phyloP scores from a whole-genome alignment of 179 eudicot genomes.

The Gypsophila paniculata region DNA sequence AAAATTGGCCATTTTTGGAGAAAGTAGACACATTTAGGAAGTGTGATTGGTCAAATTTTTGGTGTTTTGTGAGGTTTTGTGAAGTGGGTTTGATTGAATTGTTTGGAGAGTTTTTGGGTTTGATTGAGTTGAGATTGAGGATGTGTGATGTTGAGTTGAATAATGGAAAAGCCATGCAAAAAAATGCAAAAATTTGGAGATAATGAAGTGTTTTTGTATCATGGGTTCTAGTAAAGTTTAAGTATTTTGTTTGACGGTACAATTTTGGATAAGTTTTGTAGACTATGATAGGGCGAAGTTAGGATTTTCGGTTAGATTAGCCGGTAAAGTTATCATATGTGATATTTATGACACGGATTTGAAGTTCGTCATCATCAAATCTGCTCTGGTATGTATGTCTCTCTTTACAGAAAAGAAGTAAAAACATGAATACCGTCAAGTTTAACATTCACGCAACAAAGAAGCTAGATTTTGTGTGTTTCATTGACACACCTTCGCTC shows the following conservation, averaged over 20 bases:
- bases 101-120: slow-evolving; percentile 19
- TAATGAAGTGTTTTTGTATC: not conserved
- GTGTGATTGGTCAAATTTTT: slow-evolving; percentile 24
- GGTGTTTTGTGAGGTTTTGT: slow-evolving; percentile 24
- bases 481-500: too few species aligned
- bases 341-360: too few species aligned
- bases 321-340: not conserved
- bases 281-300: not conserved
- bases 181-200: not conserved
- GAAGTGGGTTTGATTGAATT: slow-evolving; percentile 8
- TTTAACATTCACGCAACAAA: too few species aligned
- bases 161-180: slow-evolving; percentile 45
- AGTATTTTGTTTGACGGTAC: not conserved
- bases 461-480: too few species aligned
- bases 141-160: slow-evolving; percentile 25
- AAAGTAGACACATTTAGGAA: slow-evolving; percentile 27
- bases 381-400: too few species aligned
- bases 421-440: too few species aligned
- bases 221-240: not conserved
- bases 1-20: slow-evolving; percentile 33
- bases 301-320: not conserved
- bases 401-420: too few species aligned
- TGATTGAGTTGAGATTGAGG: slow-evolving; percentile 16
- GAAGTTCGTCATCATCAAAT: too few species aligned
- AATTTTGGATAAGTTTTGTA: slow-evolving; percentile 14